Percentiles rank a stretch among this genome's conserved stretches.
Conservation (phyloP, 1,139 yeast genomes). For the Saccharomyces hybrid region DNA sequence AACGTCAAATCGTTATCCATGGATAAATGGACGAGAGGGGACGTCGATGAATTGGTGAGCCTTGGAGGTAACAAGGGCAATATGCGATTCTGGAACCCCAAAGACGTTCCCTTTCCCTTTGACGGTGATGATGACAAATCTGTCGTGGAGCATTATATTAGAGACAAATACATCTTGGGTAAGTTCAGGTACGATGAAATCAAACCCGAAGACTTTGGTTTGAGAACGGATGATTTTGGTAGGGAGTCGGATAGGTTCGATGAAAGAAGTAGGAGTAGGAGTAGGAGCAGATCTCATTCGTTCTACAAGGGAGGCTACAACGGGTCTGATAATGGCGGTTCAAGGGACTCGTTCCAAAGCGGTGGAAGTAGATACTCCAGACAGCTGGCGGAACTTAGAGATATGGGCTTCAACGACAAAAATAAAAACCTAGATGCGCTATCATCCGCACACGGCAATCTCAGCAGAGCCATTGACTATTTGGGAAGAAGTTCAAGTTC, state of each 20-base stretch:
- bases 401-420: conserved; percentile 25
- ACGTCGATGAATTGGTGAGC: conserved; percentile 23
- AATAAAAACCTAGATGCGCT: conserved; percentile 32
- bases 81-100: conserved; percentile 35
- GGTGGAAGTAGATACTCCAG: conserved; percentile 10
- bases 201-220: conserved; percentile 22
- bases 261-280: conserved; percentile 4
- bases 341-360: conserved; percentile 1
- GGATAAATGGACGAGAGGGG: conserved; percentile 56
- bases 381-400: conserved; percentile 21
- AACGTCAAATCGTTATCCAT: conserved; percentile 47
- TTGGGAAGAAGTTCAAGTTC: conserved; percentile 11
- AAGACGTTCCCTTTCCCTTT: conserved; percentile 57
- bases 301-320: conserved; percentile 3
- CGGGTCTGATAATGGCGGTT: conserved; percentile 5
- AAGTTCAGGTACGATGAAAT: conserved; percentile 40
- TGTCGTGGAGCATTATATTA: conserved; percentile 44
- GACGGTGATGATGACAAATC: conserved; percentile 40
- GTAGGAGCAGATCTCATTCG: conserved; percentile 8
- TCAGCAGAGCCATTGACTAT: conserved; percentile 27
- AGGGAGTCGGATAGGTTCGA: conserved; percentile 2
- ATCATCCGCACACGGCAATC: conserved; percentile 28
- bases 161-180: conserved; percentile 51
- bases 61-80: conserved; percentile 32
- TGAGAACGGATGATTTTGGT: not conserved